Conservation (phyloP, 495 filamentous ascomycete genomes). For the Aspergillus egyptiacus region DNA sequence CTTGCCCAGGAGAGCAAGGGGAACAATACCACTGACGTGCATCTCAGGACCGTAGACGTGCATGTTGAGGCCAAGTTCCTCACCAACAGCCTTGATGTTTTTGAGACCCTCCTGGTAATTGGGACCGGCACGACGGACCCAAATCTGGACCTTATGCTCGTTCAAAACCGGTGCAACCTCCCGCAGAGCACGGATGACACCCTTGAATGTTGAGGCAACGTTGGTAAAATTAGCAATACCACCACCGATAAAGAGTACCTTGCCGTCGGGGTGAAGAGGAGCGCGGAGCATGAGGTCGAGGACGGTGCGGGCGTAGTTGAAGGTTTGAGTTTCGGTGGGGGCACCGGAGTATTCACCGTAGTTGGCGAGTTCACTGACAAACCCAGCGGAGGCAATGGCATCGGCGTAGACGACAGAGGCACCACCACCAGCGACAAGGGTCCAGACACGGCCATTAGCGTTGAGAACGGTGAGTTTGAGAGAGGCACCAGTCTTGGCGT, state of each 20-base stretch:
- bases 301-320: conserved; percentile 94
- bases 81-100: conserved; percentile 96
- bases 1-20: conserved; percentile 59
- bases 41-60: conserved; percentile 98
- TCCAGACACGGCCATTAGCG: conserved; percentile 88
- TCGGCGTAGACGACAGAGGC: conserved; percentile 98
- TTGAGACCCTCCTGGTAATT: conserved; percentile 99
- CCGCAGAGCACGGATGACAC: conserved; percentile 93
- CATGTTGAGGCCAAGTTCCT: conserved; percentile 89
- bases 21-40: conserved; percentile 70
- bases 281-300: conserved; percentile 96
- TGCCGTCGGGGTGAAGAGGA: conserved; percentile 78
- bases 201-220: conserved; percentile 97
- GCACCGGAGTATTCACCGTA: conserved; percentile 99
- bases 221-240: conserved; percentile 99
- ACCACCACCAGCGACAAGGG: conserved; percentile 97
- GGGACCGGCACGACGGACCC: conserved; percentile 97
- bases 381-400: conserved; percentile 94
- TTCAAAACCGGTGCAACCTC: conserved; percentile 79
- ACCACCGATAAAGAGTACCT: conserved; percentile 98
- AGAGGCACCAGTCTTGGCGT: conserved; percentile 98
- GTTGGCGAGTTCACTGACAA: conserved; percentile 94
- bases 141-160: conserved; percentile 98
- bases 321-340: conserved; percentile 96
- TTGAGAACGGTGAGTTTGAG: conserved; percentile 98